Base-by-base conservation (phyloP, 441 rosid species). In the Croton setiger region DNA sequence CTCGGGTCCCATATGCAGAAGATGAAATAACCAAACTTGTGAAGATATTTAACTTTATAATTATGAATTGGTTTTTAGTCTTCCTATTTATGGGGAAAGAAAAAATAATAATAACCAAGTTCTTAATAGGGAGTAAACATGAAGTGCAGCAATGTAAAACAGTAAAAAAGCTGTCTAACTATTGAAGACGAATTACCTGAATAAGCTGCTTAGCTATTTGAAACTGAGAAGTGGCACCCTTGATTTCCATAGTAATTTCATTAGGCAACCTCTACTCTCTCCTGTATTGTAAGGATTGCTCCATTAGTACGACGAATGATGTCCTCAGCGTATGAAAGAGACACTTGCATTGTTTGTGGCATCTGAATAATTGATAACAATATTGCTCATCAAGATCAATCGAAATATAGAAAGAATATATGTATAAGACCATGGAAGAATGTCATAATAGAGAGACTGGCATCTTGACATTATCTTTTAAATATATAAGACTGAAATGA, bases 211-310 rank as follows among this genome's bases (percentile, higher is more conserved):
- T 85, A 51, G 90, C 90, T 75, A 70, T 73, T 77, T 84, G 86
- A 69, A 86, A 85, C 66, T 86, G 84, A 31, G 88, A 37, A 31
- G 78, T 51, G 63, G 79, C 80, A 15, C 90, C 90, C 72, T 86
- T 82, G 20, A 86, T 82, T 70, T 86, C 88, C 60, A 86, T 81
- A 13, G 80, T 77, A n/a, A 84, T 84, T 82, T 86, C 83, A 74
- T 86, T 86, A 12, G 85, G 83, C 15, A 76, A 69, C 77, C 84
- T 49, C 83, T 75, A 74, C 79, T 81, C 80, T 81, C 80, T 81
- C 86, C 70, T 82, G 81, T 47, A 84, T 74, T 9, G 83, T 81
- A 60, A 82, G 77, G 37, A 81, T 70, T 49, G 86, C 88, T 63
- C 86, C 80, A 60, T 88, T 86, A 20, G 73, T 69, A 11, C 82